Base-by-base conservation (phyloP, 202 grass and related monocot species). In the Zoysia matrella region DNA sequence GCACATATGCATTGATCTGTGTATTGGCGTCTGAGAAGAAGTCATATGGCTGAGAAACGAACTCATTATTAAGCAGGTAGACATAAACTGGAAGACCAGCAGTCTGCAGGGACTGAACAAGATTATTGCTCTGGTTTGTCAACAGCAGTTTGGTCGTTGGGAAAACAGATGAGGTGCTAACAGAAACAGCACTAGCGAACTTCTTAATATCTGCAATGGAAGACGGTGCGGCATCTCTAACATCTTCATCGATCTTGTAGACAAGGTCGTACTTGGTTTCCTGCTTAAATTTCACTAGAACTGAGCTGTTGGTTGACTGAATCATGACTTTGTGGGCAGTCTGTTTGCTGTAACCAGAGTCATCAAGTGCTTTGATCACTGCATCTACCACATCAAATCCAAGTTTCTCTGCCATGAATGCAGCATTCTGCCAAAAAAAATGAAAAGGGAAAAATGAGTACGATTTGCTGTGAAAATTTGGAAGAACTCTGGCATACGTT, bases 41-140 rank as follows among this genome's bases (percentile, higher is more conserved):
- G 85, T 98, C 95, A 55, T 83, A 79, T 63, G 95, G 89, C n/a
- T 93, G 89, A 51, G 92, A 85, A 54, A 43, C 1, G 40, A 99
- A 99, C 75, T 99, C 96, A 57, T 99, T 99, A 77, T 42, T 87
- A 40, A 99, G 88, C 77, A 86, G 11, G 55, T 91, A 87, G 41
- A 69, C 96, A 47, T 99, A 99, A 56, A 99, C 96, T 18, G 79
- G 65, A 65, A 99, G 86, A 42, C 83, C 93, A 67, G 85, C 77
- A 14, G 84, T 82, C 39, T 99, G 70, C 45, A 99, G 90, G 76
- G 84, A 66, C 13, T 39, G 8, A 7, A 90, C 77, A n/a, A 87
- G 45, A 42, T 79, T 40, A 41, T 84, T 91, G 43, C 74, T 93
- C 71, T 85, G 69, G 49, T 73, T 54, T 51, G 51, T 87, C 76